Evolutionary conservation across 768 basidiomycete species (phyloP).

Genomic region (Boletus subcaerulescens): DNA sequence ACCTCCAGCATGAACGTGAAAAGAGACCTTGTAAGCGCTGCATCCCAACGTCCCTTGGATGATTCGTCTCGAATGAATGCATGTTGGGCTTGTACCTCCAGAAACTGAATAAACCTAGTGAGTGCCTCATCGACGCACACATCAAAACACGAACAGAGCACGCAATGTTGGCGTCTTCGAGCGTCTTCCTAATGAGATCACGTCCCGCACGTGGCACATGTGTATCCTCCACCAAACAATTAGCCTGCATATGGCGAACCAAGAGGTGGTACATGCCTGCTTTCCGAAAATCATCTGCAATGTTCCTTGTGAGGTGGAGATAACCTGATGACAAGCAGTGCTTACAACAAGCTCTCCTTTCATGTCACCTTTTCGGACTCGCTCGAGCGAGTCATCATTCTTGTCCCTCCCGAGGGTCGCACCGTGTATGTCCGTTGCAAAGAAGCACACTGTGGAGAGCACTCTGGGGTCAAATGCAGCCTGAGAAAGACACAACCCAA

Average conservation of each 20-base stretch:
- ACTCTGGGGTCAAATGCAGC: constrained; percentile 87
- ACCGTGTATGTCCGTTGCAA: constrained; percentile 90
- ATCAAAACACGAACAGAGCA: constrained; percentile 56
- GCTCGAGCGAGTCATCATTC: constrained; percentile 75
- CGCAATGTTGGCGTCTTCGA: constrained; percentile 77
- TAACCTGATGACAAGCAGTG: neutral
- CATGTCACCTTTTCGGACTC: constrained; percentile 73
- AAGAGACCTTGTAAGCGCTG: constrained; percentile 76
- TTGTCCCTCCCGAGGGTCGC: constrained; percentile 84
- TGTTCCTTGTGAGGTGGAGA: neutral
- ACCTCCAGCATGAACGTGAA: constrained; percentile 91
- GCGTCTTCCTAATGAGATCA: constrained; percentile 74
- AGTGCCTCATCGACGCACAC: neutral
- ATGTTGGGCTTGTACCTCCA: constrained; percentile 96
- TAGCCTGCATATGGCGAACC: neutral
- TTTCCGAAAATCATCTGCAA: constrained; percentile 91
- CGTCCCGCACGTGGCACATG: constrained; percentile 88
- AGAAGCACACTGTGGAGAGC: constrained; percentile 86
- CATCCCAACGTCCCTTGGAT: constrained; percentile 95
- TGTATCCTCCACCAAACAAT: constrained; percentile 59
- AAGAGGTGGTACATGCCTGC: constrained; percentile 48
- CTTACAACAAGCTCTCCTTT: constrained; percentile 85
- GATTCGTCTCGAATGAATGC: constrained; percentile 93
- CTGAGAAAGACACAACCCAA: constrained; percentile 34
- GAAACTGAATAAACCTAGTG: constrained; percentile 50